Evolutionary conservation across 2,329 filamentous ascomycete genomes (phyloP), one percentile per base, ranked within the genome.

Genomic region (Venturia aucupariae): DNA sequence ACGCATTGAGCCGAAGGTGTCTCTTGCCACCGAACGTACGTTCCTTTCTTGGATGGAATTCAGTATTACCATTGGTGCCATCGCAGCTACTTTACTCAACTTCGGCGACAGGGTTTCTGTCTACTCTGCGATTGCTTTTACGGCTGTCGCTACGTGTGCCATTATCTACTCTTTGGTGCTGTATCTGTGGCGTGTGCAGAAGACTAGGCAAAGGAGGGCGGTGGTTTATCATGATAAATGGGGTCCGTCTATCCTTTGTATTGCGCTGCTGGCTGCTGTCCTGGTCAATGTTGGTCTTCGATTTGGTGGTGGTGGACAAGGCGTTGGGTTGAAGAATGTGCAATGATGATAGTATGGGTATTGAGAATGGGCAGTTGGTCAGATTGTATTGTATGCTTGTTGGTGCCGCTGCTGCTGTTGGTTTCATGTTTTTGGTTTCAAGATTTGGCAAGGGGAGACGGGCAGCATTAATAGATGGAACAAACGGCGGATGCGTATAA

Each of bases 21-120:
- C 92, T 76, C 96, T 99, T 73, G 94, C 94, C 27, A 92, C 92
- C 0, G 94, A 99, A 77, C 86, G 94, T 68, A 99, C 94, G 0
- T 99, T 97, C 78, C 83, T 99, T 65, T 90, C 91, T 67, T 99
- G 94, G 89, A 89, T 99, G 71, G 93, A 99, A 76, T 97, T 96
- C 77, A 93, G 90, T 61, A 96, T 97, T 72, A 92, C 97, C 73
- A 87, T 99, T 63, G 91, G 90, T 48, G 72, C 70, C 63, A 77
- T 77, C 51, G 75, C 75, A 5, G 75, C 75, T 38, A 75, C 75
- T 1, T 64, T 77, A 38, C 73, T 77, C 67, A 77, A 77, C 64
- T 77, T 77, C 60, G 67, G 65, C 65, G 65, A 67, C 60, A 61
- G 46, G 10, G 35, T 67, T 15, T 67, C 42, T 32, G 69, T 76